phyloP scores from a whole-genome alignment of 176 grass and related monocot genomes.

The Neostapfia colusana region DNA sequence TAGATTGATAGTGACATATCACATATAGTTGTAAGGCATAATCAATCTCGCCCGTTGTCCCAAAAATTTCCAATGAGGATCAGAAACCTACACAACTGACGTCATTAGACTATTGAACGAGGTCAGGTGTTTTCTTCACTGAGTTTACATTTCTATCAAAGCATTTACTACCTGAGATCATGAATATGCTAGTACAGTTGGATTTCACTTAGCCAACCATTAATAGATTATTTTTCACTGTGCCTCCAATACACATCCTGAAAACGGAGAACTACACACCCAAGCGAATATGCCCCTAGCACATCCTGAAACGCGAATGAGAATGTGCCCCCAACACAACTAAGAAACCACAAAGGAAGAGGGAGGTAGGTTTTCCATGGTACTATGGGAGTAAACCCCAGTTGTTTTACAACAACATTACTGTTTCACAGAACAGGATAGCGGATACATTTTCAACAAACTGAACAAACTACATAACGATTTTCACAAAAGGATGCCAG shows the following conservation, averaged over 20 bases:
- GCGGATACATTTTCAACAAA: conserved; percentile 3
- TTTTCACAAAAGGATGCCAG: conserved; percentile 43
- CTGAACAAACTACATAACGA: conserved; percentile 29
- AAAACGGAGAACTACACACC: not conserved
- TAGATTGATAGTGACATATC: no score
- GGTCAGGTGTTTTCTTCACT: no score
- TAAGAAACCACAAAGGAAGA: not conserved
- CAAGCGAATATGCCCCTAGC: no score
- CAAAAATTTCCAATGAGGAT: no score
- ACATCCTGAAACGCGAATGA: not conserved
- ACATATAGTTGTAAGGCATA: no score
- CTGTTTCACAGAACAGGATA: not conserved
- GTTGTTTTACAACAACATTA: conserved; percentile 38
- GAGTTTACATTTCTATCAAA: no score
- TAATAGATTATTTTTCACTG: not conserved
- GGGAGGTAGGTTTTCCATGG: conserved; percentile 10
- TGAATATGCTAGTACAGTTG: not conserved
- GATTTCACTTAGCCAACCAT: not conserved
- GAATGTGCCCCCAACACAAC: not conserved
- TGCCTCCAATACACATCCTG: not conserved
- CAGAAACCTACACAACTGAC: no score
- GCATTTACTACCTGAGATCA: no score
- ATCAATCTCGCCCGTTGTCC: no score
- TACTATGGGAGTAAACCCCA: not conserved
- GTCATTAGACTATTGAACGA: no score